Evolutionary conservation across 495 filamentous ascomycete species (phyloP).

Genomic region (Pyrenopolyporus hunteri): DNA sequence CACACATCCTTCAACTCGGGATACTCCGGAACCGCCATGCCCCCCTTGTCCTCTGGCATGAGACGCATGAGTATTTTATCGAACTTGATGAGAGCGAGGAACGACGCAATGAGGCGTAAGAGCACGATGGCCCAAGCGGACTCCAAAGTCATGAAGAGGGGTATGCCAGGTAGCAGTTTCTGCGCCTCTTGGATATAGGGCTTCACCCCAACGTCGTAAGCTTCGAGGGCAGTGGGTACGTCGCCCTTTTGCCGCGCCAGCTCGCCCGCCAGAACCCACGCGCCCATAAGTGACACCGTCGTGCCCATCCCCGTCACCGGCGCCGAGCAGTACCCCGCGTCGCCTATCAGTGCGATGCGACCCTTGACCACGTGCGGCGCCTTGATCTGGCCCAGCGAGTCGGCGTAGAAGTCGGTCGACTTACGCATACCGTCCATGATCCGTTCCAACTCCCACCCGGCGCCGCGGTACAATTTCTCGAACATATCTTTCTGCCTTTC

Average conservation of each 20-base stretch:
- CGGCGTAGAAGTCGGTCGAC: conserved; percentile 39
- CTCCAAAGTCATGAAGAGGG: conserved; percentile 30
- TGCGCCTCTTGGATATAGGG: conserved; percentile 52
- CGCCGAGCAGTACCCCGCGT: conserved; percentile 57
- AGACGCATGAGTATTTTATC: conserved; percentile 41
- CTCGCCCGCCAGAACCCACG: conserved; percentile 61
- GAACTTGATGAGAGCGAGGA: conserved; percentile 42
- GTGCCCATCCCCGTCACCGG: conserved; percentile 58
- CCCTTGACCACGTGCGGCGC: conserved; percentile 44
- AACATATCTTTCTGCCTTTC: conserved; percentile 28
- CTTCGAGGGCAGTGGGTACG: conserved; percentile 43
- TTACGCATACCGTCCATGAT: conserved; percentile 29
- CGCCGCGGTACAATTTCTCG: conserved; percentile 15
- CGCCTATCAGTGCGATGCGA: conserved; percentile 56
- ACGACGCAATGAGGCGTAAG: conserved; percentile 38
- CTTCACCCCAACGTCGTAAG: conserved; percentile 49
- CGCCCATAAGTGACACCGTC: conserved; percentile 51
- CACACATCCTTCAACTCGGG: conserved; percentile 35
- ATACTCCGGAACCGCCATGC: conserved; percentile 51
- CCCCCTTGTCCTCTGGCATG: conserved; percentile 40
- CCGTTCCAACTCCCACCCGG: conserved; percentile 25
- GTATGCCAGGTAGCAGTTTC: conserved; percentile 37
- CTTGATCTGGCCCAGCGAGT: conserved; percentile 54
- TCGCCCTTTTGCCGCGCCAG: conserved; percentile 45
- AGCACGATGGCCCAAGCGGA: conserved; percentile 41